Percentiles rank a stretch among this genome's conserved stretches.
phyloP scores from a whole-genome alignment of 192 early-diverging fungal species.

The Coemansia furcata region DNA sequence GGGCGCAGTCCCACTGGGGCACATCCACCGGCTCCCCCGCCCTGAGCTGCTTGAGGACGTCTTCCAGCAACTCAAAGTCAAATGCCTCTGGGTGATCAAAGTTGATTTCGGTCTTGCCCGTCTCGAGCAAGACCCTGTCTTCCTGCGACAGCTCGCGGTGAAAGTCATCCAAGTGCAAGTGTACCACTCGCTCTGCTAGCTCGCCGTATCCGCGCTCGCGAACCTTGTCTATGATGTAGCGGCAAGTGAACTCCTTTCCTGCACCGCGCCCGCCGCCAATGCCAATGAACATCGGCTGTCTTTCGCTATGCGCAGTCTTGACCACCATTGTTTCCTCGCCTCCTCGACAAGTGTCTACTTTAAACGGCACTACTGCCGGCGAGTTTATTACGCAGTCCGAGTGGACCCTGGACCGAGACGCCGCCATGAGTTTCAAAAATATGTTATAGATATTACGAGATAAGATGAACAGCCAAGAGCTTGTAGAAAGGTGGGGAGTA shows the following conservation, averaged over 20 bases:
- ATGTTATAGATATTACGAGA: not conserved
- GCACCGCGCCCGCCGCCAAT: constrained; percentile 55
- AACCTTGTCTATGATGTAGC: constrained; percentile 43
- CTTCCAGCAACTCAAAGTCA: constrained; percentile 69
- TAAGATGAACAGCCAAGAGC: not conserved
- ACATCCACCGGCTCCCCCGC: constrained; percentile 53
- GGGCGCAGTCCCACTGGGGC: constrained; percentile 65
- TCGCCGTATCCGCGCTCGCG: constrained; percentile 47
- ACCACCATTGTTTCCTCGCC: not conserved
- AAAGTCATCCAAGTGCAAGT: constrained; percentile 67
- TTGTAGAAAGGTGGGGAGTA: not conserved
- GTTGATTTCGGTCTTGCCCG: constrained; percentile 55
- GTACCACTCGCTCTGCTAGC: constrained; percentile 53
- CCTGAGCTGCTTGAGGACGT: constrained; percentile 54
- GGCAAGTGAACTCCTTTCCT: constrained; percentile 48
- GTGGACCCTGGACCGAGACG: constrained; percentile 16
- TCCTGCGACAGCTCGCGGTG: constrained; percentile 58
- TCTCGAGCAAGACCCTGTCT: constrained; percentile 53
- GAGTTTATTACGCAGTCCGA: constrained; percentile 42
- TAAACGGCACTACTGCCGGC: constrained; percentile 38
- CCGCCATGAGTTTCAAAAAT: constrained; percentile 6
- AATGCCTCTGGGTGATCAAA: constrained; percentile 76
- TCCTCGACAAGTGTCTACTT: not conserved
- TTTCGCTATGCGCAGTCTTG: not conserved
- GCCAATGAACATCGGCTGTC: constrained; percentile 50